These are phyloP conservation scores for Suhomyces panamericanus DNA, from an alignment of 1,139 yeast species.

Conservation along the genomic window DNA sequence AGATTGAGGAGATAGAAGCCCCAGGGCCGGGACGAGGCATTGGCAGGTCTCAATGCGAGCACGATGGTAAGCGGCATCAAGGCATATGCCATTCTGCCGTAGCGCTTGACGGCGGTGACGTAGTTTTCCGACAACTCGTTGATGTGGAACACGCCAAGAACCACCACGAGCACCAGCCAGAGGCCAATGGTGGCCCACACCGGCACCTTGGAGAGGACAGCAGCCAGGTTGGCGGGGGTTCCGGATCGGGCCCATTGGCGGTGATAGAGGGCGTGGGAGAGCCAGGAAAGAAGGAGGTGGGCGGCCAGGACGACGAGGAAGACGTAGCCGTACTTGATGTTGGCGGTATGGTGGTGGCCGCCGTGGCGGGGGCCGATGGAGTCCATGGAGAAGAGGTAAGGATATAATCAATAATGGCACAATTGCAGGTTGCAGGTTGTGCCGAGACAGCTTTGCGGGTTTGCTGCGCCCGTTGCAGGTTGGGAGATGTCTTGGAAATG, in stretches of 20 bases:
- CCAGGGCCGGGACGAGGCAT: slow-evolving; percentile 29
- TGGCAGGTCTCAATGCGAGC: slow-evolving; percentile 57
- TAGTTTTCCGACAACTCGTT: slow-evolving; percentile 23
- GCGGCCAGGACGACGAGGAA: slow-evolving; percentile 36
- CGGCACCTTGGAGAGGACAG: slow-evolving; percentile 19
- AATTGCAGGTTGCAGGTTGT: neutral
- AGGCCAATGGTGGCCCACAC: slow-evolving; percentile 27
- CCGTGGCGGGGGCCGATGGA: slow-evolving; percentile 26
- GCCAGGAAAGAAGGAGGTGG: slow-evolving; percentile 20
- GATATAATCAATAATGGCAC: neutral
- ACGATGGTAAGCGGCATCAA: slow-evolving; percentile 65
- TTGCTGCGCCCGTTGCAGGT: neutral
- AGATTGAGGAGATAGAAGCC: slow-evolving; percentile 54
- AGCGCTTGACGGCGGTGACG: slow-evolving; percentile 34
- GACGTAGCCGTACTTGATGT: slow-evolving; percentile 52
- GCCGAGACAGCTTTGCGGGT: neutral
- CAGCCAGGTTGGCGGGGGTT: slow-evolving; percentile 20
- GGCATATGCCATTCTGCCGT: slow-evolving; percentile 64
- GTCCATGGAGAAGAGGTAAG: neutral
- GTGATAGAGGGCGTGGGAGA: slow-evolving; percentile 5
- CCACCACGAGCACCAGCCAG: slow-evolving; percentile 35
- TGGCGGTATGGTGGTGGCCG: slow-evolving; percentile 33
- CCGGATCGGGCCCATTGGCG: slow-evolving; percentile 26
- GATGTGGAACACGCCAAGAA: slow-evolving; percentile 24
- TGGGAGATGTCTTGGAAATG: slow-evolving; percentile 1